Percentiles rank a stretch among this genome's conserved stretches.
These are phyloP conservation scores for Podochytrium sp. DNA, from an alignment of 192 early-diverging fungal species.

Conservation along the genomic window DNA sequence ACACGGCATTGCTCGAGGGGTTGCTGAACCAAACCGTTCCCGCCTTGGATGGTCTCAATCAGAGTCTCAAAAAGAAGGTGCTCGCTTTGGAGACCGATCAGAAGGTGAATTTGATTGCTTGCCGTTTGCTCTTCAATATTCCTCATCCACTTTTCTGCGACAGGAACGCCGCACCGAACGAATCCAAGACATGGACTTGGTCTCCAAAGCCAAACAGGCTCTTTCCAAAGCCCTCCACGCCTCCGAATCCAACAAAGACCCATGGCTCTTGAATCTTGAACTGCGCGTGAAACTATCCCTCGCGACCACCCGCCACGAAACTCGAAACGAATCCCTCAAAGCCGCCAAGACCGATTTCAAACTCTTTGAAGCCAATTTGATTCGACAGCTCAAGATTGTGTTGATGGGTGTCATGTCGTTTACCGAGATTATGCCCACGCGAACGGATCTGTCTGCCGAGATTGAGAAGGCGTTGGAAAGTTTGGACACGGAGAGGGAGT, in stretches of 20 bases:
- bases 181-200: conserved; percentile 16
- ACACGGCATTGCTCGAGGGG: too few species aligned
- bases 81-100: too few species aligned
- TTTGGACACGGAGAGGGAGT: conserved; percentile 24
- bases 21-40: too few species aligned
- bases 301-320: conserved; percentile 8
- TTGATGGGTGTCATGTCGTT: conserved; percentile 18
- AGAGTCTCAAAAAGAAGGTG: too few species aligned
- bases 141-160: too few species aligned
- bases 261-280: conserved; percentile 17
- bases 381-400: conserved; percentile 23
- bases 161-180: conserved; percentile 17
- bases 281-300: conserved; percentile 6
- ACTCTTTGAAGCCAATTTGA: conserved; percentile 26
- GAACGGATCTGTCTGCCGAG: background rate
- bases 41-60: too few species aligned
- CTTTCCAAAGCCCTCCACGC: conserved; percentile 9
- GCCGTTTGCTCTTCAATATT: too few species aligned
- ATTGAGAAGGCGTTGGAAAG: conserved; percentile 7
- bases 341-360: conserved; percentile 19
- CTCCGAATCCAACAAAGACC: conserved; percentile 4
- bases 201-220: conserved; percentile 18
- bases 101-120: too few species aligned
- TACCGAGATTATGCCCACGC: conserved; percentile 2
- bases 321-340: conserved; percentile 13